Conservation (phyloP, 441 rosid species). For the Aquilaria agallochum region DNA sequence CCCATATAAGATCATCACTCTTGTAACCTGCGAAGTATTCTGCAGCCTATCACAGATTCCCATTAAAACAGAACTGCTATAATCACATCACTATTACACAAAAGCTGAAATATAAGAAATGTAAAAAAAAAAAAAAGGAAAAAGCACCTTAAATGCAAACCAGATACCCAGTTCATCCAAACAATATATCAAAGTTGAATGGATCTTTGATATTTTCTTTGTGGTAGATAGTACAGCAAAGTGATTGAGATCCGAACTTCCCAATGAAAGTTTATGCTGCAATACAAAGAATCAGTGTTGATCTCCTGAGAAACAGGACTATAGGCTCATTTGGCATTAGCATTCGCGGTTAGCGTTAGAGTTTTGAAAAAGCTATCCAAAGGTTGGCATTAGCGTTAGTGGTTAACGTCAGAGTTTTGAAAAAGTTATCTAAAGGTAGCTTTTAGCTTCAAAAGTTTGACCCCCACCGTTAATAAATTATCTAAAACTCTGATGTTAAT, state of each 20-base stretch:
- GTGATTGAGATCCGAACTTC: conserved; percentile 35
- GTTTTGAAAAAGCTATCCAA: too few relatives aligned
- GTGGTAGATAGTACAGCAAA: conserved; percentile 26
- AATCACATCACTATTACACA: conserved; percentile 2
- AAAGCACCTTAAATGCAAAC: conserved; percentile 74
- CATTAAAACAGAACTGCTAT: too few relatives aligned
- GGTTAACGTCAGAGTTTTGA: too few relatives aligned
- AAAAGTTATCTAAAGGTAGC: too few relatives aligned
- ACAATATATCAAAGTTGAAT: conserved; percentile 53
- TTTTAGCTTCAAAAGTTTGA: too few relatives aligned
- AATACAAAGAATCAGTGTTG: conserved; percentile 20
- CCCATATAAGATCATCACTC: conserved; percentile 41
- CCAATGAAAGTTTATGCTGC: conserved; percentile 50
- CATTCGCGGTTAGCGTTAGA: too few relatives aligned
- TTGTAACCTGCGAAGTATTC: conserved; percentile 38
- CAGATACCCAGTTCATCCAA: conserved; percentile 70
- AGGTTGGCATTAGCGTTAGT: too few relatives aligned
- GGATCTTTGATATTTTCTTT: conserved; percentile 41
- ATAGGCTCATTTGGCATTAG: too few relatives aligned
- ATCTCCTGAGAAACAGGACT: background rate
- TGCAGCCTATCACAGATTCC: conserved; percentile 64
- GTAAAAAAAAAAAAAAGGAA: conserved; percentile 9
- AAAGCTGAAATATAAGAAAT: background rate
- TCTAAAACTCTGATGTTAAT: too few relatives aligned
- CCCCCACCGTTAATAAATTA: too few relatives aligned